Evolutionary conservation across 2,329 filamentous ascomycete genomes (phyloP), one percentile per base, ranked within the genome.

Genomic region (Fusarium odoratissimum): DNA sequence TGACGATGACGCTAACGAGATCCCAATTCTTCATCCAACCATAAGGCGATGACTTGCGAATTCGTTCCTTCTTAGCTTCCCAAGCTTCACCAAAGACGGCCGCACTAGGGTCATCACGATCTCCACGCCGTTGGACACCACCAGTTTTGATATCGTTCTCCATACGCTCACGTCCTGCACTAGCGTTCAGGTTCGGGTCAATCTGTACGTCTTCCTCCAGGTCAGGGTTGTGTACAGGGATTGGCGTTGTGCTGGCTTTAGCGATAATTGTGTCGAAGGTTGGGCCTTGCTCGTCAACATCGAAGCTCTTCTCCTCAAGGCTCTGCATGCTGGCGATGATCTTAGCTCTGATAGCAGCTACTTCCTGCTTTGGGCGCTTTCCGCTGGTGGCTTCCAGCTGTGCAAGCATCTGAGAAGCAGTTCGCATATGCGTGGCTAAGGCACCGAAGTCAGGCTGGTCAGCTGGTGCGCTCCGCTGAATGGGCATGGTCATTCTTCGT

Each of bases 11-110:
- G 78, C 92, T 95, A 70, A 96, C 87, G 30, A 96, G 86, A 77
- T 96, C 93, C 93, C 93, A 96, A 78, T 95, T 95, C 83, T 93
- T 93, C 91, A 95, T 94, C 90, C 92, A 94, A 14, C 93, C 93
- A 78, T 95, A 96, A 1, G 93, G 93, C 1, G 93, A 95, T 3
- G 93, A 93, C 76, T 93, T 92, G 69, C 93, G 89, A 79, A 96
- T 94, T 25, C 93, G 92, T 81, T 95, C 93, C 77, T 92, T 93
- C 82, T 96, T 96, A 61, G 91, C 88, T 75, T 92, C 90, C 93
- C 93, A 96, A 25, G 93, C 93, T 82, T 96, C 93, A 65, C 94
- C 93, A 81, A 96, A 95, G 9, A 94, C 94, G 14, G 93, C 93
- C 40, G 93, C 93, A 77, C 93, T 95, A 45, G 93, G 93, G 79